These are phyloP conservation scores for Neonectria sp. DNA, from an alignment of 2,329 filamentous ascomycete genomes.

Conservation along the genomic window DNA sequence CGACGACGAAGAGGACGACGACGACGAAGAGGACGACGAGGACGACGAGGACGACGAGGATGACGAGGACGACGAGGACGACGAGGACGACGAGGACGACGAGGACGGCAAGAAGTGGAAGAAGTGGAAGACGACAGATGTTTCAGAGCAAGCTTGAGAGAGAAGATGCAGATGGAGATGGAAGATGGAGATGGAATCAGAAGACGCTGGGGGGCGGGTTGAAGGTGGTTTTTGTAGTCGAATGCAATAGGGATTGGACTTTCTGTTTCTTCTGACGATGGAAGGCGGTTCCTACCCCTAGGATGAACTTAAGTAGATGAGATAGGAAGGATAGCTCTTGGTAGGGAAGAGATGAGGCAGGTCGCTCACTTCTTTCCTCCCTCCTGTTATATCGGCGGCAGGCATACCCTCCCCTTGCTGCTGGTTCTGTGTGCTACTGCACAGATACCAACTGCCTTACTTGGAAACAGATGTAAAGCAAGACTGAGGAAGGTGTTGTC, in stretches of 20 bases:
- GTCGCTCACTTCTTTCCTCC: too few species aligned
- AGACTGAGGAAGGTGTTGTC: too few species aligned
- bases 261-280: conserved; percentile 1
- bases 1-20: too few species aligned
- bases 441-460: too few species aligned
- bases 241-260: not conserved
- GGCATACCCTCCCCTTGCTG: too few species aligned
- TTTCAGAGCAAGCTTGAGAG: not conserved
- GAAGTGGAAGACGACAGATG: not conserved
- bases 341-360: too few species aligned
- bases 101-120: not conserved
- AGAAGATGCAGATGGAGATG: not conserved
- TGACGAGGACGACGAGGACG: too few species aligned
- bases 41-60: not conserved
- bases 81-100: not conserved
- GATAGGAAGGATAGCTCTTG: too few species aligned
- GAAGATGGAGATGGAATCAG: not conserved
- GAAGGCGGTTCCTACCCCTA: not conserved
- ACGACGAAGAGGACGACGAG: not conserved
- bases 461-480: too few species aligned
- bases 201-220: not conserved
- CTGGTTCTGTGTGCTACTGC: too few species aligned
- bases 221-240: not conserved
- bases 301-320: too few species aligned
- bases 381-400: too few species aligned